Evolutionary conservation across 495 filamentous ascomycete genomes (phyloP), one percentile per base, ranked within the genome.

Genomic region (Podospora didyma): DNA sequence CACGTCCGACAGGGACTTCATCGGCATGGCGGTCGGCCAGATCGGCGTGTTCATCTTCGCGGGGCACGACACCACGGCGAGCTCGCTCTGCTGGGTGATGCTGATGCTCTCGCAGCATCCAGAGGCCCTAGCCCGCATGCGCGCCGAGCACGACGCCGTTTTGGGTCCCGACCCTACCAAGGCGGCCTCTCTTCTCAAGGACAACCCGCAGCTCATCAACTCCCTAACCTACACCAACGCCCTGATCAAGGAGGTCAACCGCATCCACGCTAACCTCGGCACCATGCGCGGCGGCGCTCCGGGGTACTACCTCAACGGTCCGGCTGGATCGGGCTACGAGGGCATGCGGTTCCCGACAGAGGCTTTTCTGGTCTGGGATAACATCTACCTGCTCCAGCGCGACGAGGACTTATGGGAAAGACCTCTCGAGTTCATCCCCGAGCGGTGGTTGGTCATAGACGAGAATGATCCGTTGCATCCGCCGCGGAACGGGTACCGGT

Each of bases 401-500:
- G 62, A 71, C 41, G 54, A 70, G 5, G 49, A 67, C 6, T 60
- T 73, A 55, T 81, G 73, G 66, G 66, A 62, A 6, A 42, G 66
- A 1, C 65, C 75, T 4, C 11, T 74, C 49, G 62, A 69, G 7
- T 81, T 78, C 65, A 46, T 78, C 19, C 79, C 79, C 7, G 70
- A 79, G 46, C 70, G 78, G 0, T 81, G 69, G 62, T 50, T 73
- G 7, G 63, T 62, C 4, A 55, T 51, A 12, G 66, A 69, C 16
- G 9, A 69, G 14, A 61, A 66, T 10, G 54, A 77, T 49, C 68
- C 65, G 54, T 58, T 75, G 24, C 60, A 73, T 42, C 57, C 66
- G 24, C 56, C 57, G 7, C 78, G 79, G 52, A 69, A 71, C 54
- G 74, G 78, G 0, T 84, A 72, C 72, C 62, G 73, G n/a, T 75